A percentile compares a stretch with the other conserved stretches of the same genome.
Conservation (phyloP, 495 filamentous ascomycete genomes). For the Neurospora hispaniola region DNA sequence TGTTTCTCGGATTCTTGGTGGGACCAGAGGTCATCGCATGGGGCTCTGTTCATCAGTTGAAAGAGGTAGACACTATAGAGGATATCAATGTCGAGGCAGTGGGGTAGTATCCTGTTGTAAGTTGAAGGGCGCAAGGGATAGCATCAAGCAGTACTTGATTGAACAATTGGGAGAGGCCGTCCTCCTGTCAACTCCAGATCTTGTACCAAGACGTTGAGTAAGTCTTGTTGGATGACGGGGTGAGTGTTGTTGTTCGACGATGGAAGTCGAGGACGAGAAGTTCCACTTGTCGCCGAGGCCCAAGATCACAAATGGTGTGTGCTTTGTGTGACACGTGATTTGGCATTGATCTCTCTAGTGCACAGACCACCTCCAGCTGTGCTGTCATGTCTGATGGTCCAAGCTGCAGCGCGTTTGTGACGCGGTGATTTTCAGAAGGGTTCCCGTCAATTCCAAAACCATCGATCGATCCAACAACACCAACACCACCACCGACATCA, state of each 20-base stretch:
- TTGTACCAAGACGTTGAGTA: too few relatives aligned
- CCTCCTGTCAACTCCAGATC: too few relatives aligned
- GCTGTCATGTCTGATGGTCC: conserved; percentile 4
- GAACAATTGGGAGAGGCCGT: neutral
- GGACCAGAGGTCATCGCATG: neutral
- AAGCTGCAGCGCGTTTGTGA: conserved; percentile 12
- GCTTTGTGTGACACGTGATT: neutral
- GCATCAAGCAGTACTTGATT: neutral
- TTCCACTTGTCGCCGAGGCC: too few relatives aligned
- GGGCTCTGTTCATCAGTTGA: neutral
- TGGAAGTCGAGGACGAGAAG: conserved; percentile 1
- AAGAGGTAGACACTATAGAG: neutral
- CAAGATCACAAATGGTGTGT: neutral
- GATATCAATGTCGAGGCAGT: neutral
- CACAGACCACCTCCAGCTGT: neutral
- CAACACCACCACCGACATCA: neutral
- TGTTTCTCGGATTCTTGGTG: neutral
- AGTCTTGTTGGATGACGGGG: neutral
- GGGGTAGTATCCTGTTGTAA: neutral
- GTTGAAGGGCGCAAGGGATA: neutral
- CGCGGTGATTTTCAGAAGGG: conserved; percentile 4
- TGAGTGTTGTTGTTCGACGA: neutral
- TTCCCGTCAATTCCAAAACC: neutral
- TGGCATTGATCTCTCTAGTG: neutral
- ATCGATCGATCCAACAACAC: neutral